Evolutionary conservation across 805 yeast genomes (phyloP), one percentile per base, ranked within the genome.

Genomic region (Wickerhamomyces queroliae): DNA sequence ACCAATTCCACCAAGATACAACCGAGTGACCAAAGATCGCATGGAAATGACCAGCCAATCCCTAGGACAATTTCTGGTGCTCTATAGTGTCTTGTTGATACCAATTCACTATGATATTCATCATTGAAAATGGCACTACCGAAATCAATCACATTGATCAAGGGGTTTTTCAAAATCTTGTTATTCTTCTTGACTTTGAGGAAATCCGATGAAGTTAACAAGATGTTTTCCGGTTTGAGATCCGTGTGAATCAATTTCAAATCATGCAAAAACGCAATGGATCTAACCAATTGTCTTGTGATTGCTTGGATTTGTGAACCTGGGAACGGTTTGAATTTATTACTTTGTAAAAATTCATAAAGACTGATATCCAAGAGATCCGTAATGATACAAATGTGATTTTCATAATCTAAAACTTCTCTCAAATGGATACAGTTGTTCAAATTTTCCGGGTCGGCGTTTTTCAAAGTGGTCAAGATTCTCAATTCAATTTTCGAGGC

Each of bases 51-150:
- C 98, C 99, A 93, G 16, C 97, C 96, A n/a, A 77, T 72, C 2
- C 96, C 96, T 23, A 93, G 64, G 2, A 91, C 88, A 46, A 93
- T 89, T 59, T 93, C 99, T 0, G 99, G 99, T 0, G 99, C 99
- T 39, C 99, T 69, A 61, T 93, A 93, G 61, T 93, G 99, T 36
- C 99, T 72, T 2, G 99, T 93, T 7, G 96, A 86, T 10, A 93
- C 96, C 13, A 93, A 80, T 17, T 84, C 78, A 4, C 95, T 80
- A 67, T 93, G 99, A 58, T 85, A 89, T 63, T 93, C 98, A 61
- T 90, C 95, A 50, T 85, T 76, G 54, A 93, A 93, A 4, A 95
- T 80, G 1, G 99, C 96, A 29, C 93, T 80, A n/a, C 99, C 99
- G 62, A 93, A 93, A 64, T 93, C 99, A 44, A 93, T 93, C 21